These are phyloP conservation scores for Eimeria maxima DNA, from an alignment of 169 alveolate genomes.

Conservation along the genomic window DNA sequence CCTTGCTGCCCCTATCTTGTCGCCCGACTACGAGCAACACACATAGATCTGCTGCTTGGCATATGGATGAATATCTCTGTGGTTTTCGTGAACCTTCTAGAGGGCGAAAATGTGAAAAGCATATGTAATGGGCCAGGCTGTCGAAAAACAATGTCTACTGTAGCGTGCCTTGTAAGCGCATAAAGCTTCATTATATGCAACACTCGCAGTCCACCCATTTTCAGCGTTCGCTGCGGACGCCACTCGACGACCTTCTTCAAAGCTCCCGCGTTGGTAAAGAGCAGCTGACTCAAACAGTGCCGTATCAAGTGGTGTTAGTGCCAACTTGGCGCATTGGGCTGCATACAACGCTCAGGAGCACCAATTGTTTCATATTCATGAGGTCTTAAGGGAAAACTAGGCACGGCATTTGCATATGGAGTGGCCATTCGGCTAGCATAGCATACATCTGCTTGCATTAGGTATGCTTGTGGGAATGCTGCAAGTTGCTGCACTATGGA, in stretches of 20 bases:
- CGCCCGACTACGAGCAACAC: slow-evolving; percentile 4
- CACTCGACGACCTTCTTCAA: slow-evolving; percentile 56
- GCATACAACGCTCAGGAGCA: not conserved
- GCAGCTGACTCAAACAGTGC: slow-evolving; percentile 63
- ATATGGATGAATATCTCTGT: not conserved
- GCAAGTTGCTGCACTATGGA: not conserved
- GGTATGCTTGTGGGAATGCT: not conserved
- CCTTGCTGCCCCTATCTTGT: slow-evolving; percentile 18
- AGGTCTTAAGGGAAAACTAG: not conserved
- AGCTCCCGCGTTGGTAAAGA: slow-evolving; percentile 45
- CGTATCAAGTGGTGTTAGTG: not conserved
- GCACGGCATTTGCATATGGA: not conserved
- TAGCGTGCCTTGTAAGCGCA: slow-evolving; percentile 62
- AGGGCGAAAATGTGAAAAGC: not conserved
- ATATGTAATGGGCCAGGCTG: not conserved
- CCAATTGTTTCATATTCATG: not conserved
- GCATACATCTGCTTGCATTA: not conserved
- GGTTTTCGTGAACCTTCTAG: not conserved
- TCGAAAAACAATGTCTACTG: not conserved
- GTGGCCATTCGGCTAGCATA: not conserved
- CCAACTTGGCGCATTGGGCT: not conserved
- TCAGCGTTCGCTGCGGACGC: slow-evolving; percentile 40
- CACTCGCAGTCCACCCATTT: slow-evolving; percentile 44
- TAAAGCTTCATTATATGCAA: slow-evolving; percentile 68
- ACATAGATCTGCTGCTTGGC: not conserved